Evolutionary conservation across 1,284 basidiomycete genomes (phyloP).

Genomic region (Taiwanofungus camphoratus): DNA sequence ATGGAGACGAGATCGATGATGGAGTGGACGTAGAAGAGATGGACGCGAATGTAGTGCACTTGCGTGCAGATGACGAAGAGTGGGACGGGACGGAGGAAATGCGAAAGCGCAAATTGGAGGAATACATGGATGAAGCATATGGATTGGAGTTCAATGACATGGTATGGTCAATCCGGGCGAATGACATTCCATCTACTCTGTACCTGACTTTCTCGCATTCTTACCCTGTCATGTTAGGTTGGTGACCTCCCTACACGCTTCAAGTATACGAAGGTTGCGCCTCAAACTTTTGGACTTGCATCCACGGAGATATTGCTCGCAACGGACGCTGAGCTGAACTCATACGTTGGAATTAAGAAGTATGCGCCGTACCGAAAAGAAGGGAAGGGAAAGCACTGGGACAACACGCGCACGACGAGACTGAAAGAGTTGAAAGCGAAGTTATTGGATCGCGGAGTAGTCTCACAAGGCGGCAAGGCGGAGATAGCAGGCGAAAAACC

Average conservation of each 20-base stretch:
- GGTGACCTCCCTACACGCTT: constrained; percentile 91
- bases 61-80: constrained; percentile 44
- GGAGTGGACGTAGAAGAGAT: constrained; percentile 66
- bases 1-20: constrained; percentile 32
- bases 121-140: constrained; percentile 90
- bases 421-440: constrained; percentile 57
- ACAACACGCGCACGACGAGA: constrained; percentile 56
- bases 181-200: constrained; percentile 6
- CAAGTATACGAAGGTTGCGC: constrained; percentile 77
- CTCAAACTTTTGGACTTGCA: constrained; percentile 69
- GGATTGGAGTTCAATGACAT: constrained; percentile 94
- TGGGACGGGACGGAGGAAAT: constrained; percentile 87
- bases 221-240: constrained; percentile 43
- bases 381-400: constrained; percentile 47
- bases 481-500: constrained; percentile 20
- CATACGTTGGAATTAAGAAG: constrained; percentile 84
- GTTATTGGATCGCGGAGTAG: constrained; percentile 23
- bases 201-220: not conserved
- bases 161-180: constrained; percentile 41
- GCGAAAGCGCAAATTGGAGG: constrained; percentile 73
- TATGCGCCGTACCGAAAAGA: constrained; percentile 82
- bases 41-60: constrained; percentile 55
- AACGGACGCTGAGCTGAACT: constrained; percentile 90
- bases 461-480: constrained; percentile 5
- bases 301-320: constrained; percentile 90